Conservation (phyloP, 73 alveolate species). For the Tetrahymena borealis region DNA sequence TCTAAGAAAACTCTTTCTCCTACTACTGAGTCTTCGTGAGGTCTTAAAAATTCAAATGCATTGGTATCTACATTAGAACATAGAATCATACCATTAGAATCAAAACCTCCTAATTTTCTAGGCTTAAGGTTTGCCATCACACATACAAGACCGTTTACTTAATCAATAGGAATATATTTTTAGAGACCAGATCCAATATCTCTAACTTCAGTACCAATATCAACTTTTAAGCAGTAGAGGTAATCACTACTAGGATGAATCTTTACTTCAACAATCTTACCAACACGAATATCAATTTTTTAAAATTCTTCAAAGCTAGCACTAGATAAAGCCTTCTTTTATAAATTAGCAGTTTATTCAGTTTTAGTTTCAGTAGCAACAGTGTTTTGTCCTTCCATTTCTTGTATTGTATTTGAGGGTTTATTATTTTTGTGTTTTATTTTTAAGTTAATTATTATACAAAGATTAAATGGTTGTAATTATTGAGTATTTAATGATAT, state of each 20-base stretch:
- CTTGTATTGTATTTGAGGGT: background rate
- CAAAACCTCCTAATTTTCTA: conserved; percentile 88
- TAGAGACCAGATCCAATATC: conserved; percentile 91
- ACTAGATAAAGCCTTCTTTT: background rate
- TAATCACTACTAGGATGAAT: conserved; percentile 71
- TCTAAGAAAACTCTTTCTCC: conserved; percentile 72
- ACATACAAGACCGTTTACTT: conserved; percentile 79
- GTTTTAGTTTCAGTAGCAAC: background rate
- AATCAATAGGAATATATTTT: conserved; percentile 76
- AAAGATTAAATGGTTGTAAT: too few relatives aligned
- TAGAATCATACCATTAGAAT: conserved; percentile 93
- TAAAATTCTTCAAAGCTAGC: background rate
- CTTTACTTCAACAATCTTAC: background rate
- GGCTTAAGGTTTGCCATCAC: conserved; percentile 88
- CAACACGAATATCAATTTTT: background rate
- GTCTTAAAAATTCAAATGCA: conserved; percentile 81
- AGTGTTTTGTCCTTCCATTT: background rate
- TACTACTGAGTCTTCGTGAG: conserved; percentile 79
- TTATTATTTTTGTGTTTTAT: background rate
- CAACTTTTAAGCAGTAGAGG: conserved; percentile 88
- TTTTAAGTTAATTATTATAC: background rate
- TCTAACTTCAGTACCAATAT: conserved; percentile 92
- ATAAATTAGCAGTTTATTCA: background rate
- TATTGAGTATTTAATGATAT: too few relatives aligned
- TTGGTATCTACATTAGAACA: conserved; percentile 69